These are phyloP conservation scores for Aurinia saxatilis DNA, from an alignment of 345 rosid species.

Conservation along the genomic window DNA sequence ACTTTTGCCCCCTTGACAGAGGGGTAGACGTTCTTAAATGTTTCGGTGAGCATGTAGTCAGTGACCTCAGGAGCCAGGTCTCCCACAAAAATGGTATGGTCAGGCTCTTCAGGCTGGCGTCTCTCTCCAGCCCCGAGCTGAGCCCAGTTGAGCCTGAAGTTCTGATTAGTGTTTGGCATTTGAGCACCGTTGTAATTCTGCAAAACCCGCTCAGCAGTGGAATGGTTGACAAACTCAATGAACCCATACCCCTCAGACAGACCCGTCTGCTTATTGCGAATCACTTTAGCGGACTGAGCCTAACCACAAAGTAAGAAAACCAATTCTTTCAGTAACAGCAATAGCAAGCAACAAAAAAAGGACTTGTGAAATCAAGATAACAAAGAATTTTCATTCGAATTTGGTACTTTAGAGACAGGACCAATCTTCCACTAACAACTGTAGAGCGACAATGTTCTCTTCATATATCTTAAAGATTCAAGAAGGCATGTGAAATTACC, in stretches of 20 bases:
- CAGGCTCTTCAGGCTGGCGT: conserved; percentile 72
- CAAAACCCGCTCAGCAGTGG: conserved; percentile 76
- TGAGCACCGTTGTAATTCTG: conserved; percentile 63
- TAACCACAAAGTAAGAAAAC: conserved; percentile 11
- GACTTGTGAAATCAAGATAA: too few relatives aligned
- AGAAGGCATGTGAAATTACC: conserved; percentile 34
- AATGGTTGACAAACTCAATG: conserved; percentile 58
- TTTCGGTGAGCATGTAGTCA: conserved; percentile 62
- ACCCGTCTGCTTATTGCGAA: conserved; percentile 65
- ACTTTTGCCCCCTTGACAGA: conserved; percentile 92
- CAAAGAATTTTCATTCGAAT: too few relatives aligned
- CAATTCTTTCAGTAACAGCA: not conserved
- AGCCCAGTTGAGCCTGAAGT: conserved; percentile 89
- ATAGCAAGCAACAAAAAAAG: too few relatives aligned
- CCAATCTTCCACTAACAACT: too few relatives aligned
- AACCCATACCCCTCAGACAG: conserved; percentile 83
- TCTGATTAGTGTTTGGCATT: conserved; percentile 75
- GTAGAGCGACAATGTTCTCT: not conserved
- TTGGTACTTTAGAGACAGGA: too few relatives aligned
- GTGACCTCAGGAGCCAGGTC: conserved; percentile 90
- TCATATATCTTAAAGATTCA: not conserved
- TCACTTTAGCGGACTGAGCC: conserved; percentile 73
- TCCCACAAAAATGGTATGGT: conserved; percentile 78
- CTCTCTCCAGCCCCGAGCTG: conserved; percentile 82
- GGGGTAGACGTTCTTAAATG: conserved; percentile 49